Evolutionary conservation across 768 basidiomycete species (phyloP), one percentile per base, ranked within the genome.

Genomic region (Dacryopinax primogenitus): DNA sequence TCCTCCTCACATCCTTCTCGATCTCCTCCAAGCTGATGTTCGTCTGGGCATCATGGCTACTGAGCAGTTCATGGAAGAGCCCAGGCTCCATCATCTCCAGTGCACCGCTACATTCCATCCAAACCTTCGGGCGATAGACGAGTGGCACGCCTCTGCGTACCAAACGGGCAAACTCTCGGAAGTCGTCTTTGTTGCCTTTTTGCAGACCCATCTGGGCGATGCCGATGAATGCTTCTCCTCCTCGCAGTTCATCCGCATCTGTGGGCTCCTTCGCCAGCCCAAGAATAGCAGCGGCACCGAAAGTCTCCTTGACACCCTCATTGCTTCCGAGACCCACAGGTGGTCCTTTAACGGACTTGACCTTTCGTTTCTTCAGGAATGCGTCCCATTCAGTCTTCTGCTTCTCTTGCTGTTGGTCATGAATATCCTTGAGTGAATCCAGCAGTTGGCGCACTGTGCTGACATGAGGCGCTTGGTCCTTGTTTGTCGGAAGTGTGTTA

Each of bases 1-100:
- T 90, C 80, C 88, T 76, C 67, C 88, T 86, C 0, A 92, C 88
- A 71, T 98, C 95, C 76, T 98, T 97, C 78, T 97, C 96, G 66
- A 99, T 98, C 76, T 99, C 96, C 41, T 76, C 78, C 33, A 77
- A 58, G 28, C 75, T 71, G 2, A 74, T 73, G 41, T 72, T 72
- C 35, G 74, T 73, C n/a, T 69, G 70, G 11, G 69, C 69, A 30
- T 70, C 70, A 41, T 77, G 76, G 7, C 71, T 72, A 1, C 72
- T 81, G n/a, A 96, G 77, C 65, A 97, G 74, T 72, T 97, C 95
- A 41, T 82, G 79, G 74, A 97, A 98, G 67, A 88, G 72, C 0
- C 95, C 95, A 1, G 95, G 95, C 70, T 96, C 92, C 67, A 83
- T 83, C 80, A 92, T 87, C 73, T 97, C 95, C 72, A 92, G 77